Evolutionary conservation across 2,329 filamentous ascomycete species (phyloP).

Genomic region (Pseudogymnoascus sp.): DNA sequence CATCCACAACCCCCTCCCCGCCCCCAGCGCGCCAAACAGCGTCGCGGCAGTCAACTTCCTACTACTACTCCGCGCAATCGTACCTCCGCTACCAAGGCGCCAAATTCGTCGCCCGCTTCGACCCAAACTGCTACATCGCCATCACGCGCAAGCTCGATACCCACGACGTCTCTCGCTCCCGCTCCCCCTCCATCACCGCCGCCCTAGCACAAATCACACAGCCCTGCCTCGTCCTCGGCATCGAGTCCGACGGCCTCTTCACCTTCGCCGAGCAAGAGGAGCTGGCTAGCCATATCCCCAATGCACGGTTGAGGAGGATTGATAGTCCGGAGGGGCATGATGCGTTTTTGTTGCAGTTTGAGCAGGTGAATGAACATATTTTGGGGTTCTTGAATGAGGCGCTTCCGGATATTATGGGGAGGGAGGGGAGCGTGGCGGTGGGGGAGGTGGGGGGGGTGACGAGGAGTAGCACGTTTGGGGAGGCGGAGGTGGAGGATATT

Average conservation of each 20-base stretch:
- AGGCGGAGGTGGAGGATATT: conserved; percentile 93
- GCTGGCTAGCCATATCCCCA: conserved; percentile 70
- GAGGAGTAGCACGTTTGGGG: conserved; percentile 88
- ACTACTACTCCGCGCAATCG: conserved; percentile 97
- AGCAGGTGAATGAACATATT: conserved; percentile 88
- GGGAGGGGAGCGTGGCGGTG: conserved; percentile 38
- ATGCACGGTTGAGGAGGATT: conserved; percentile 74
- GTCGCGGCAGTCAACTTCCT: conserved; percentile 45
- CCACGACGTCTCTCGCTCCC: conserved; percentile 81
- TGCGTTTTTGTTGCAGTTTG: conserved; percentile 91
- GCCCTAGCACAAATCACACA: conserved; percentile 79
- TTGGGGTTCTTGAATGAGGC: conserved; percentile 74
- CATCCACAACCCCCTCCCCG: conserved; percentile 41
- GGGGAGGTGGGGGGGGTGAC: conserved; percentile 53
- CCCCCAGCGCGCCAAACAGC: conserved; percentile 26
- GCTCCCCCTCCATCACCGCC: conserved; percentile 52
- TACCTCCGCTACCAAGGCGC: conserved; percentile 93
- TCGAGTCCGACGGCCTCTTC: conserved; percentile 92
- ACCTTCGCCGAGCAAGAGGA: conserved; percentile 96
- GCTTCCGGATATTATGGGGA: conserved; percentile 80
- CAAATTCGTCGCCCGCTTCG: conserved; percentile 95
- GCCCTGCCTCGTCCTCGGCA: conserved; percentile 83
- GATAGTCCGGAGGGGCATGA: conserved; percentile 94
- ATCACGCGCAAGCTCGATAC: conserved; percentile 97
- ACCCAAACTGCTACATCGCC: conserved; percentile 98